Evolutionary conservation across 805 yeast genomes (phyloP), one percentile per base, ranked within the genome.

Genomic region (Suhomyces sp.): DNA sequence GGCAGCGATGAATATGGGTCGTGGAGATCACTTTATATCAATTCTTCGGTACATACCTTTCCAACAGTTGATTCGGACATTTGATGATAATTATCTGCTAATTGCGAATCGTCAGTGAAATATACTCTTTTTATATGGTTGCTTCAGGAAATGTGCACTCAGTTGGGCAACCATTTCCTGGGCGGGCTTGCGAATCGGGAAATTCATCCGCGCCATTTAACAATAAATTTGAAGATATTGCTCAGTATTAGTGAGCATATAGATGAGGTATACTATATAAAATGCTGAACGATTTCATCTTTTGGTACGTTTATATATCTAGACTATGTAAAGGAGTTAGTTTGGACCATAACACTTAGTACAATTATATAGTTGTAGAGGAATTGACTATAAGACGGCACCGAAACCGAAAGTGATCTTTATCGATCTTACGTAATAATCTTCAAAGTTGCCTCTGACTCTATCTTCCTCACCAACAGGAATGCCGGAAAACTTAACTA

Each of bases 401-500:
- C 98, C 98, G 68, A 89, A 92, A 1, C 99, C 99, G 70, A 94
- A 94, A 0, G 97, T 87, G 44, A 90, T 67, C 74, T 91, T 94
- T 65, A 94, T 93, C 6, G 96, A 83, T 71, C 87, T 86, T 49
- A 94, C 85, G 67, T 94, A 94, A 71, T 91, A 89, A 56, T 89
- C 90, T 62, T 90, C 90, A 65, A 94, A 93, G 70, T 93, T 94
- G 41, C 78, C 81, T 64, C 85, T 83, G 40, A 89, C 97, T 62
- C 87, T 72, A 62, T 96, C 94, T 65, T 94, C 98, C 67, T 94
- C 96, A 12, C 98, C 99, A 40, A 93, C 78, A 15, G 99, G 99
- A 48, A 94, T 87, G 13, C 97, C 97, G 15, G 83, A 76, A 83
- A 93, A 90, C 44, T 79, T 75, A 17, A 91, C 90, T 54, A 84